Evolutionary conservation across 2,329 filamentous ascomycete species (phyloP).

Genomic region (Metarhizium humberi): DNA sequence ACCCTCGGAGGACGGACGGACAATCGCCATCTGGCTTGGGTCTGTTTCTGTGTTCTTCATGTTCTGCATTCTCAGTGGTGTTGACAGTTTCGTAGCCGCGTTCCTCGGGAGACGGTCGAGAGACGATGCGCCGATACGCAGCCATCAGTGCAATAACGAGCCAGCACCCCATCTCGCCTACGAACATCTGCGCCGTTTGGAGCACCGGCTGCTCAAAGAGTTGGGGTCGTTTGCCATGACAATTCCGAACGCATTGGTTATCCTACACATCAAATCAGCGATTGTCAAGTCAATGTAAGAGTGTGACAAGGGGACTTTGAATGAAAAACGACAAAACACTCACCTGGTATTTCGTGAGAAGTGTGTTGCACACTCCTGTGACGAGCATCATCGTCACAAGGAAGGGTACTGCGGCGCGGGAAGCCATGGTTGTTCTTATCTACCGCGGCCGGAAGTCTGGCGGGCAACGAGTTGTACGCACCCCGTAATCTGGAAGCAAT

Average conservation of each 20-base stretch:
- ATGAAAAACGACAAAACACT: slow-evolving; percentile 13
- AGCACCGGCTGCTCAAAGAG: slow-evolving; percentile 92
- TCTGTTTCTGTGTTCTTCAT: slow-evolving; percentile 14
- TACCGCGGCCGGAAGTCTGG: not conserved
- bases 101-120: slow-evolving; percentile 30
- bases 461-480: not conserved
- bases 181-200: slow-evolving; percentile 96
- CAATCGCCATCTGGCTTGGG: slow-evolving; percentile 39
- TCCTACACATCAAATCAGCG: slow-evolving; percentile 45
- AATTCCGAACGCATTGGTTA: slow-evolving; percentile 93
- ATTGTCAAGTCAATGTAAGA: not conserved
- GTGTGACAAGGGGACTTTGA: not conserved
- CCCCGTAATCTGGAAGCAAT: not conserved
- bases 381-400: slow-evolving; percentile 94
- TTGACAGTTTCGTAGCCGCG: slow-evolving; percentile 59
- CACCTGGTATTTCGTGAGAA: slow-evolving; percentile 94
- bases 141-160: slow-evolving; percentile 67
- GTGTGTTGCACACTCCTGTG: slow-evolving; percentile 92
- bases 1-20: slow-evolving; percentile 57
- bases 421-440: slow-evolving; percentile 47
- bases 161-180: slow-evolving; percentile 95
- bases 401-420: slow-evolving; percentile 65
- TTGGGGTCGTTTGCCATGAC: slow-evolving; percentile 59
- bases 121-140: slow-evolving; percentile 51
- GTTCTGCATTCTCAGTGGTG: slow-evolving; percentile 27